Conservation (phyloP, 2,329 filamentous ascomycete species). For the Trichoderma simmonsii region DNA sequence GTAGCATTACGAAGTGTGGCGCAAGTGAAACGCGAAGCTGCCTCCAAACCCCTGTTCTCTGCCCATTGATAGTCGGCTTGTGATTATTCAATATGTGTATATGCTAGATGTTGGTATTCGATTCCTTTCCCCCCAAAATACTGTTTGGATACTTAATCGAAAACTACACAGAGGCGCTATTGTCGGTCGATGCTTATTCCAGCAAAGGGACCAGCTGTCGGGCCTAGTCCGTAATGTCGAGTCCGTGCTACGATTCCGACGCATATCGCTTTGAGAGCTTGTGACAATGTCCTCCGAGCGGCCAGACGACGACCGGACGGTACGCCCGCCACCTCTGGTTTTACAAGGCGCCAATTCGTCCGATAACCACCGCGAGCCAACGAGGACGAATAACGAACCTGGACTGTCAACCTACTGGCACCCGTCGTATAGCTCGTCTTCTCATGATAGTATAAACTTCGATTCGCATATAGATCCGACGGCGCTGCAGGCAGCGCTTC, state of each 20-base stretch:
- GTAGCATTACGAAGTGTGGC: not conserved
- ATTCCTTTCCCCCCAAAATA: not conserved
- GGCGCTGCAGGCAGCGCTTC: slow-evolving; percentile 53
- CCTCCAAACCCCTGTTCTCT: not conserved
- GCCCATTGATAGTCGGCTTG: not conserved
- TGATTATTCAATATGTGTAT: not conserved
- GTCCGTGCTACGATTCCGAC: not conserved
- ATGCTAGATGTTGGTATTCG: not conserved
- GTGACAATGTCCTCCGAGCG: slow-evolving; percentile 31
- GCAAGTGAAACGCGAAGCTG: not conserved
- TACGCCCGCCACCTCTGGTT: slow-evolving; percentile 57
- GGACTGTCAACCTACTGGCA: slow-evolving; percentile 54
- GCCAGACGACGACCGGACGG: slow-evolving; percentile 28
- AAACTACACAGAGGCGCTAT: not conserved
- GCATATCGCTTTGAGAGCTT: not conserved
- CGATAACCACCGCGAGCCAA: slow-evolving; percentile 8
- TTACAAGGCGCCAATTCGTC: slow-evolving; percentile 56
- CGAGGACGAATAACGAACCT: slow-evolving; percentile 35
- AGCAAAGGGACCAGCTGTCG: not conserved
- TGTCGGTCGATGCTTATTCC: not conserved
- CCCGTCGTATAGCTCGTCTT: slow-evolving; percentile 41
- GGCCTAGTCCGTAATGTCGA: slow-evolving; percentile 2
- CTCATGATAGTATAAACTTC: slow-evolving; percentile 36
- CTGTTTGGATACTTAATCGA: not conserved
- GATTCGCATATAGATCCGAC: slow-evolving; percentile 53